Evolutionary conservation across 2,329 filamentous ascomycete species (phyloP).

Genomic region (Lecanoromycetidae sp.): DNA sequence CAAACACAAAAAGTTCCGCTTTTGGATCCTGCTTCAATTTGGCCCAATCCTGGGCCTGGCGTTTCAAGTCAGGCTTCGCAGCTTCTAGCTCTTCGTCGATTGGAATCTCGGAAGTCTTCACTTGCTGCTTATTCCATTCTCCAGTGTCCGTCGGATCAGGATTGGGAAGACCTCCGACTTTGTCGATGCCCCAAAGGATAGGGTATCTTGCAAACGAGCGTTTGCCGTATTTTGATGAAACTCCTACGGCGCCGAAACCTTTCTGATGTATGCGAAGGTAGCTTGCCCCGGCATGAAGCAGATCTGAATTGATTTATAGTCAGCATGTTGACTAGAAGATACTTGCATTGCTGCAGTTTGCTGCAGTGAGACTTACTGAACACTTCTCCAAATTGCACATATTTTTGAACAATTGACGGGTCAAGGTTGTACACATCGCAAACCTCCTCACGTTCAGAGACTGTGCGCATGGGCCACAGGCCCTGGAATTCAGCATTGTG

Average conservation of each 20-base stretch:
- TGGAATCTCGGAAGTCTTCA: slow-evolving; percentile 36
- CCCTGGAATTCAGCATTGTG: slow-evolving; percentile 61
- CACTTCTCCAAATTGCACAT: slow-evolving; percentile 56
- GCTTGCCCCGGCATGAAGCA: slow-evolving; percentile 54
- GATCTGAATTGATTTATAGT: slow-evolving; percentile 48
- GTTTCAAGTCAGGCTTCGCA: slow-evolving; percentile 40
- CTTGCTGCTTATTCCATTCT: slow-evolving; percentile 45
- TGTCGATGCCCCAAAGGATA: slow-evolving; percentile 55
- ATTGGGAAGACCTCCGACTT: slow-evolving; percentile 52
- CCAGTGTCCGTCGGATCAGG: slow-evolving; percentile 54
- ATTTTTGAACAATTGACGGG: slow-evolving; percentile 44
- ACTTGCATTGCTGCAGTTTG: slow-evolving; percentile 59
- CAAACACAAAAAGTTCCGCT: slow-evolving; percentile 56
- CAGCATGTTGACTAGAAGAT: slow-evolving; percentile 56
- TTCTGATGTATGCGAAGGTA: slow-evolving; percentile 56
- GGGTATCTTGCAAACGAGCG: slow-evolving; percentile 56
- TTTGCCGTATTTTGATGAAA: slow-evolving; percentile 57
- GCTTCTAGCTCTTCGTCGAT: slow-evolving; percentile 46
- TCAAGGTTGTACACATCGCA: slow-evolving; percentile 53
- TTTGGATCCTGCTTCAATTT: slow-evolving; percentile 47
- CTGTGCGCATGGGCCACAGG: slow-evolving; percentile 54
- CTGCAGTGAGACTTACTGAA: too few species aligned
- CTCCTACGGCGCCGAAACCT: slow-evolving; percentile 56
- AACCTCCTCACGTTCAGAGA: slow-evolving; percentile 50
- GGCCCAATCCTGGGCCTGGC: slow-evolving; percentile 56